Evolutionary conservation across 1,284 basidiomycete species (phyloP).

Genomic region (Leccinum pachyderme): DNA sequence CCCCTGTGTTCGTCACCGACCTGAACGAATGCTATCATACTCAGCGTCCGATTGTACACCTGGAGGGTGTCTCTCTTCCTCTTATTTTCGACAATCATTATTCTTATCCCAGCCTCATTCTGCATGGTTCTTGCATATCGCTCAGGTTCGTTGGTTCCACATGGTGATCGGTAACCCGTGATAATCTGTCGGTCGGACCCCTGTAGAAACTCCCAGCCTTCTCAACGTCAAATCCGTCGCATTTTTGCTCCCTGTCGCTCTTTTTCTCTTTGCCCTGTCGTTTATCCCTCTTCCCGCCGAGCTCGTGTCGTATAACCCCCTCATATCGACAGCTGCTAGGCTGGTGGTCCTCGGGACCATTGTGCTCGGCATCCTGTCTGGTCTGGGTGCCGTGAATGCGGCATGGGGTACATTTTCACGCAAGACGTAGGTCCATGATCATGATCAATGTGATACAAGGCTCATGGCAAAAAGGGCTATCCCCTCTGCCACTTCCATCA

Average conservation of each 20-base stretch:
- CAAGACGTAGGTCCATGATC: constrained; percentile 25
- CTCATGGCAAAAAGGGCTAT: constrained; percentile 14
- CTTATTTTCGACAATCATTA: constrained; percentile 54
- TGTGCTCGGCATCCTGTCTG: constrained; percentile 69
- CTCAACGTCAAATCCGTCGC: constrained; percentile 21
- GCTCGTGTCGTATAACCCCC: constrained; percentile 41
- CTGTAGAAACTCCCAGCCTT: constrained; percentile 26
- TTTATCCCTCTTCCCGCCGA: constrained; percentile 63
- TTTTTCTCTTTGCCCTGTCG: constrained; percentile 60
- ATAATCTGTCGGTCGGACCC: not conserved
- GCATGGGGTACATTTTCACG: constrained; percentile 49
- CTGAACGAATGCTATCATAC: constrained; percentile 2
- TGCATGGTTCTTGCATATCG: constrained; percentile 56
- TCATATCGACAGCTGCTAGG: constrained; percentile 51
- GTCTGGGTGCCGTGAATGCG: constrained; percentile 69
- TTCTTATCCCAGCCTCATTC: constrained; percentile 59
- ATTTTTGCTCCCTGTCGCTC: constrained; percentile 43
- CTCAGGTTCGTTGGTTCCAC: constrained; percentile 19
- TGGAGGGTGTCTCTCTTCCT: constrained; percentile 62
- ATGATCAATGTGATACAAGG: constrained; percentile 13
- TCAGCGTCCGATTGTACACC: constrained; percentile 54
- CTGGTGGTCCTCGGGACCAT: constrained; percentile 74
- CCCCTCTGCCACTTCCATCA: constrained; percentile 27
- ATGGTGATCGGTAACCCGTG: not conserved
- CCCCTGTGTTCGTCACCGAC: not conserved